These are phyloP conservation scores for Powellomyces hirtus DNA, from an alignment of 192 early-diverging fungal genomes.

Conservation along the genomic window DNA sequence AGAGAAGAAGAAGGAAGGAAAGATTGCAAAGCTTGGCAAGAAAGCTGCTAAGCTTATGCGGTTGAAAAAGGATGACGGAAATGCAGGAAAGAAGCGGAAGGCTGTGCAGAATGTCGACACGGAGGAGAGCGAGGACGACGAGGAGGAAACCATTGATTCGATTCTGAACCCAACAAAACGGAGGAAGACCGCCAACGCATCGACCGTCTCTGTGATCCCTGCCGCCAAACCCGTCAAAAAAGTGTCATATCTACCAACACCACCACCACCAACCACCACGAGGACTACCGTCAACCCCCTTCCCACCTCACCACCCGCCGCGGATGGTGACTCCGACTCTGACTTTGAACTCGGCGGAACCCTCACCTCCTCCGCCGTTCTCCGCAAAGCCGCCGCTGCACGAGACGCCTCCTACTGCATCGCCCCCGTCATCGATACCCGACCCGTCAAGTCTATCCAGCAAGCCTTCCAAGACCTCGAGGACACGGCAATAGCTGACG, in stretches of 20 bases:
- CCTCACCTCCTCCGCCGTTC: not conserved
- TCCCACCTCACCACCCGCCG: not conserved
- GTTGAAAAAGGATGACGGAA: not conserved
- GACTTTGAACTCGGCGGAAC: constrained; percentile 26
- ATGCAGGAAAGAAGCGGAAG: not conserved
- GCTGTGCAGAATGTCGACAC: not conserved
- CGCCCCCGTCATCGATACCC: not conserved
- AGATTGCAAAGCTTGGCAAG: not conserved
- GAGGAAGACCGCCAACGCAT: too few relatives aligned
- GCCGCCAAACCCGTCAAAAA: not conserved
- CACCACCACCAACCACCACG: not conserved
- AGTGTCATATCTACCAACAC: not conserved
- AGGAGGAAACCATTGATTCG: not conserved
- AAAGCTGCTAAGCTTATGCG: not conserved
- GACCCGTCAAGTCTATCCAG: constrained; percentile 9
- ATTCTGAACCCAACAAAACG: constrained; percentile 6
- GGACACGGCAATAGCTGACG: not conserved
- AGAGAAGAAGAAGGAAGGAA: not conserved
- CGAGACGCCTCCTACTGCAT: not conserved
- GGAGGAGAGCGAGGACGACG: not conserved
- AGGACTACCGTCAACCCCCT: not conserved
- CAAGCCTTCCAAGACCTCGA: constrained; percentile 22
- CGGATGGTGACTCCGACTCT: constrained; percentile 14
- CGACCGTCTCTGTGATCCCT: too few relatives aligned
- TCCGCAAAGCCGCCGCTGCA: not conserved